A percentile compares a stretch with the other conserved stretches of the same genome.
Evolutionary conservation across 176 grass and related monocot genomes (phyloP).

Genomic region (Ananas comosus): DNA sequence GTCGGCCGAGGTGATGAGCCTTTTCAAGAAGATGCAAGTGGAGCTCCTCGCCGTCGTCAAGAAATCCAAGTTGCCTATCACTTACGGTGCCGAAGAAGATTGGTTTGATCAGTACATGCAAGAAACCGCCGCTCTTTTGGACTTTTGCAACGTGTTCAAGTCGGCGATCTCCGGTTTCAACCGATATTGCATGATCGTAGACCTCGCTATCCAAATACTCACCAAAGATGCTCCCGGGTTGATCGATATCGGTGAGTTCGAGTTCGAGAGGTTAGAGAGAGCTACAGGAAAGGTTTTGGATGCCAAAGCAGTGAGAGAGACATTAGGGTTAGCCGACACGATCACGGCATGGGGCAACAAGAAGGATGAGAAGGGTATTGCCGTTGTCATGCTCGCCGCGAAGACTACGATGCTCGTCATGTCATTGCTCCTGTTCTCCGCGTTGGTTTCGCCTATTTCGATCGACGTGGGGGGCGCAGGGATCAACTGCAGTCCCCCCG

Average conservation of each 20-base stretch:
- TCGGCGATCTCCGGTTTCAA: conserved; percentile 47
- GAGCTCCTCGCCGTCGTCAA: conserved; percentile 57
- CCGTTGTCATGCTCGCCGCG: conserved; percentile 63
- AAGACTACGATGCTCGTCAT: conserved; percentile 58
- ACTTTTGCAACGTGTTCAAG: conserved; percentile 88
- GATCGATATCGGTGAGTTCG: conserved; percentile 16
- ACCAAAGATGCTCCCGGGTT: conserved; percentile 4
- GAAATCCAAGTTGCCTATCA: conserved; percentile 45
- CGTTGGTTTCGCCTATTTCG: conserved; percentile 32
- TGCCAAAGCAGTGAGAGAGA: conserved; percentile 32
- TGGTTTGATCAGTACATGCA: conserved; percentile 99
- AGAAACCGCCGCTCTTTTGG: conserved; percentile 71
- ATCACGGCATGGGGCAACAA: conserved; percentile 3
- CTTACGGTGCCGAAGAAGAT: conserved; percentile 11
- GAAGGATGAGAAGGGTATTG: conserved; percentile 29
- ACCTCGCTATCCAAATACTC: conserved; percentile 31
- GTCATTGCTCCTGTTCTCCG: conserved; percentile 53
- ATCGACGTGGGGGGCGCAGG: conserved; percentile 2
- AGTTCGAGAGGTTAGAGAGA: conserved; percentile 14
- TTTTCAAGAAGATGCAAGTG: conserved; percentile 80
- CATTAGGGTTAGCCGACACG: conserved; percentile 21
- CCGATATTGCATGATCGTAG: conserved; percentile 67
- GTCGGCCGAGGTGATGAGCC: conserved; percentile 61
- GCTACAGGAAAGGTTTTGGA: conserved; percentile 11
- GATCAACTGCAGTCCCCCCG: conserved; percentile 18